phyloP scores from a whole-genome alignment of 345 rosid species.

The Populus ilicifolia region DNA sequence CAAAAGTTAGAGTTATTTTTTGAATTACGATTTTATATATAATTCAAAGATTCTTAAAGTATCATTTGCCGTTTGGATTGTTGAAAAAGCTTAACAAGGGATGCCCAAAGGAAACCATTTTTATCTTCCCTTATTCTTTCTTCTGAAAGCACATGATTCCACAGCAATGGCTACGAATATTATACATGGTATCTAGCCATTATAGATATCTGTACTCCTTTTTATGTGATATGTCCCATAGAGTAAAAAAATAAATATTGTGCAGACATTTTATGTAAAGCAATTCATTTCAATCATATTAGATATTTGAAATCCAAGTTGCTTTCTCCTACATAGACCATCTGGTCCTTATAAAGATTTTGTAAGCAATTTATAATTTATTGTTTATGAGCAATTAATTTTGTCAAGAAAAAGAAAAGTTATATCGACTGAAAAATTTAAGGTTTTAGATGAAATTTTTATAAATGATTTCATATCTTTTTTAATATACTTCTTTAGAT shows the following conservation, averaged over 20 bases:
- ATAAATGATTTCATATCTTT: too few species aligned
- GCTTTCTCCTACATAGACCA: not conserved
- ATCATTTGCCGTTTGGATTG: not conserved
- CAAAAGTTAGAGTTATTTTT: not conserved
- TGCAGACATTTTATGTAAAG: not conserved
- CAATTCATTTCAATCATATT: too few species aligned
- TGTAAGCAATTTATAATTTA: not conserved
- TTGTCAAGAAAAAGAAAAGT: too few species aligned
- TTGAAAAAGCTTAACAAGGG: not conserved
- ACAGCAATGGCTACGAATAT: not conserved
- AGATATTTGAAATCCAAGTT: not conserved
- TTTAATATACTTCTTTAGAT: too few species aligned
- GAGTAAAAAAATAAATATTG: not conserved
- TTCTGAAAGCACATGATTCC: not conserved
- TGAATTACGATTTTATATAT: not conserved
- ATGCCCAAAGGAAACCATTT: not conserved
- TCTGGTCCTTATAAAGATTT: not conserved
- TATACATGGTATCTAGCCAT: not conserved
- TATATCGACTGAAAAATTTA: too few species aligned
- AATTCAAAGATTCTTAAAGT: not conserved
- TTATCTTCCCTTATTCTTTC: not conserved
- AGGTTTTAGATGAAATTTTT: too few species aligned
- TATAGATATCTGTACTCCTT: not conserved
- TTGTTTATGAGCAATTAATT: too few species aligned
- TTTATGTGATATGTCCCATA: not conserved